These are phyloP conservation scores for Debaryomyces udenii DNA, from an alignment of 1,139 yeast genomes.

Conservation along the genomic window DNA sequence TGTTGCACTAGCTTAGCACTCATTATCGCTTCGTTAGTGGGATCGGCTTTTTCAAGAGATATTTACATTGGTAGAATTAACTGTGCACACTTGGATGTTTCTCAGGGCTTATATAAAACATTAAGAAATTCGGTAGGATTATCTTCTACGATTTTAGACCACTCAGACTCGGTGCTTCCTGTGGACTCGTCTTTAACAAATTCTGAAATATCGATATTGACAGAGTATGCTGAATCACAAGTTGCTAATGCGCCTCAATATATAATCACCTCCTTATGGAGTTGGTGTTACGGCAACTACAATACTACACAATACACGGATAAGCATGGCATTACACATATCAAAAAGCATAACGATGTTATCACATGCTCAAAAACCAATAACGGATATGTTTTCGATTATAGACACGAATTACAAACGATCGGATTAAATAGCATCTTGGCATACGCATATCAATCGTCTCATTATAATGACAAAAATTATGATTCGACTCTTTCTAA, in stretches of 20 bases:
- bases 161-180: constrained; percentile 25
- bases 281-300: constrained; percentile 53
- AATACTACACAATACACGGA: constrained; percentile 23
- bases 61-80: constrained; percentile 45
- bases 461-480: constrained; percentile 20
- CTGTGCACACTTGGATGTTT: constrained; percentile 54
- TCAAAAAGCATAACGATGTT: constrained; percentile 21
- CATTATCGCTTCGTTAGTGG: constrained; percentile 30
- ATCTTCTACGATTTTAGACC: constrained; percentile 20
- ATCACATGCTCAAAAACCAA: constrained; percentile 24
- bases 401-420: constrained; percentile 40
- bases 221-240: constrained; percentile 49
- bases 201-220: constrained; percentile 50
- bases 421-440: constrained; percentile 49
- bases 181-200: constrained; percentile 47
- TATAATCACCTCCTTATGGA: constrained; percentile 43
- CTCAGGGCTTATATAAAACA: constrained; percentile 53
- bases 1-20: constrained; percentile 26
- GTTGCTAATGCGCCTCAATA: constrained; percentile 57
- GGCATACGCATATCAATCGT: constrained; percentile 46
- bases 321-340: constrained; percentile 17
- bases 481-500: constrained; percentile 23
- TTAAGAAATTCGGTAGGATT: constrained; percentile 40
- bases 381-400: constrained; percentile 42
- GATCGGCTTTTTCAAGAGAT: constrained; percentile 26